These are phyloP conservation scores for Allium sativum DNA, from an alignment of 106 monocot genomes.

Conservation along the genomic window DNA sequence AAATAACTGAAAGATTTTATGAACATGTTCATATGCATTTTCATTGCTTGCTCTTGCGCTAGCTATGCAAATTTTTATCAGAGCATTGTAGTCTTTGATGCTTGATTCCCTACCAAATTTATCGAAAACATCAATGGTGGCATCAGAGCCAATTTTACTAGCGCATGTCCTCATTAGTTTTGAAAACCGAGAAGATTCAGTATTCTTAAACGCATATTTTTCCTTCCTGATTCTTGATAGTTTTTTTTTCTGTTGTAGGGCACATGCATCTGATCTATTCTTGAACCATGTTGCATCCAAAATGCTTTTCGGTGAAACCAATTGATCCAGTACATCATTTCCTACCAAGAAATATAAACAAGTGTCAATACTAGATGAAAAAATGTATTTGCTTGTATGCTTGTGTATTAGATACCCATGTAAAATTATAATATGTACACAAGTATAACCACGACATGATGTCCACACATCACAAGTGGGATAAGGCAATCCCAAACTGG, in stretches of 20 bases:
- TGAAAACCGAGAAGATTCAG: slow-evolving; percentile 37
- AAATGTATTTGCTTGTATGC: too few species aligned
- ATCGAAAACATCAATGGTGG: slow-evolving; percentile 58
- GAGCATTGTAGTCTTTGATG: slow-evolving; percentile 55
- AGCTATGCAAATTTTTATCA: slow-evolving; percentile 48
- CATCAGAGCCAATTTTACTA: slow-evolving; percentile 46
- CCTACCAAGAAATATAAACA: slow-evolving; percentile 3
- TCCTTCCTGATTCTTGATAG: slow-evolving; percentile 56
- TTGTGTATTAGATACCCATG: too few species aligned
- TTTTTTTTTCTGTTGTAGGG: slow-evolving; percentile 29
- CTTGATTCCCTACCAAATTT: slow-evolving; percentile 72
- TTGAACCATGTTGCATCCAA: slow-evolving; percentile 19
- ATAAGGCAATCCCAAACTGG: too few species aligned
- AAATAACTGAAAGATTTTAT: slow-evolving; percentile 41
- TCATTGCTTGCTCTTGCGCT: slow-evolving; percentile 40
- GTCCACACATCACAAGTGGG: too few species aligned
- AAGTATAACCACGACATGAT: too few species aligned
- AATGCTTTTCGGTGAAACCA: slow-evolving; percentile 8
- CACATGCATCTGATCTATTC: background rate
- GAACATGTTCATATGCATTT: slow-evolving; percentile 24
- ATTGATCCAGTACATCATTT: background rate
- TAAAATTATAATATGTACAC: too few species aligned
- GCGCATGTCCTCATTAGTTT: slow-evolving; percentile 58
- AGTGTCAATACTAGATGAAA: too few species aligned
- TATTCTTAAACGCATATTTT: slow-evolving; percentile 42